phyloP scores from a whole-genome alignment of 176 grass and related monocot genomes.

The Aegilops bicornis region DNA sequence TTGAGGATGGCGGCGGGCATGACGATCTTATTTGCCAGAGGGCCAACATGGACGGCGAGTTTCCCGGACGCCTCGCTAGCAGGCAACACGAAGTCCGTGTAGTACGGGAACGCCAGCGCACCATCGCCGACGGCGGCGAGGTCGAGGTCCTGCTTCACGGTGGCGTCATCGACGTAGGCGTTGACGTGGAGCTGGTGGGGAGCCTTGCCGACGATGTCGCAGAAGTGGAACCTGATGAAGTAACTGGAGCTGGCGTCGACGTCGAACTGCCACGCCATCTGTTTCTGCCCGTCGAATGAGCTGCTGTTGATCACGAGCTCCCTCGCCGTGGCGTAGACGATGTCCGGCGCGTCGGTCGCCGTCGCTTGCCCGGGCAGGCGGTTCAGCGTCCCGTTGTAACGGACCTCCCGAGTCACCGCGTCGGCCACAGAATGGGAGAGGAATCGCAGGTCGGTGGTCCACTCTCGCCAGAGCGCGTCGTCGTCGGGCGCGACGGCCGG shows the following conservation, averaged over 20 bases:
- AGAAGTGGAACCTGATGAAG: conserved; percentile 69
- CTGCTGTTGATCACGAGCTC: conserved; percentile 5
- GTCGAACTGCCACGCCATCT: conserved; percentile 69
- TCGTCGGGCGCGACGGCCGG: conserved; percentile 28
- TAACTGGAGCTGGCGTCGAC: conserved; percentile 37
- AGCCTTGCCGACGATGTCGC: conserved; percentile 51
- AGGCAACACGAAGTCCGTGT: conserved; percentile 40
- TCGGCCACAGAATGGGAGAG: background rate
- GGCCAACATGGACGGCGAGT: conserved; percentile 37
- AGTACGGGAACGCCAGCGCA: conserved; percentile 44
- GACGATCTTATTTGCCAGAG: conserved; percentile 20
- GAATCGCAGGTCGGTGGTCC: conserved; percentile 41
- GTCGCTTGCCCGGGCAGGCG: conserved; percentile 37
- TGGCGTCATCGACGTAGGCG: conserved; percentile 22
- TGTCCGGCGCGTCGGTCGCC: conserved; percentile 41
- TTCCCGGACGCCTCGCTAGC: conserved; percentile 2
- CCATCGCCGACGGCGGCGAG: conserved; percentile 26
- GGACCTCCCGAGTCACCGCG: background rate
- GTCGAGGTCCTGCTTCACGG: conserved; percentile 4
- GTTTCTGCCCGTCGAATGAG: background rate
- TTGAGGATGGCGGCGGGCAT: conserved; percentile 55
- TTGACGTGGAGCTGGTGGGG: conserved; percentile 38
- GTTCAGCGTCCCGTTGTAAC: background rate
- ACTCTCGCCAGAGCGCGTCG: conserved; percentile 66
- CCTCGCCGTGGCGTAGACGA: conserved; percentile 62